phyloP scores from a whole-genome alignment of 306 rosid genomes.

The Ormosia semicastrata region DNA sequence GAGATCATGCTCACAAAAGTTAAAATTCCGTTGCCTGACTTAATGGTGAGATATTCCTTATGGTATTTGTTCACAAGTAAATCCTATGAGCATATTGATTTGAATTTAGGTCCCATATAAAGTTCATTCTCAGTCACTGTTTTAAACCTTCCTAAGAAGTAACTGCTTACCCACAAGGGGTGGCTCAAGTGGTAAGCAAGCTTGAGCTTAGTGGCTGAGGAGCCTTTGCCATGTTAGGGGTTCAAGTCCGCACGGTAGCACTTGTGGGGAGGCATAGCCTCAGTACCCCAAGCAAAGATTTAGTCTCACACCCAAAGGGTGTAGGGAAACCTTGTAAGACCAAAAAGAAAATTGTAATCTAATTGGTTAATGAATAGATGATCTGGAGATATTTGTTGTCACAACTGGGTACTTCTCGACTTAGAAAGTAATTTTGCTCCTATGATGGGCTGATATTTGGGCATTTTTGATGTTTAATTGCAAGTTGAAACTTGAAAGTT shows the following conservation, averaged over 20 bases:
- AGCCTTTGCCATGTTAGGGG: no score
- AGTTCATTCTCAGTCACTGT: neutral
- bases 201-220: no score
- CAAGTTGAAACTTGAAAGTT: neutral
- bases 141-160: neutral
- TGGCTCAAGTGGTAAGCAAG: no score
- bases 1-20: constrained; percentile 99
- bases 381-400: neutral
- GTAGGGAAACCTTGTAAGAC: no score
- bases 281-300: no score
- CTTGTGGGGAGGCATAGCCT: no score
- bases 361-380: neutral
- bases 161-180: neutral
- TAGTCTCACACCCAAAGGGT: no score
- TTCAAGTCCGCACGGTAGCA: no score
- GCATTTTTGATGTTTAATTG: constrained; percentile 5
- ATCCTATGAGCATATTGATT: constrained; percentile 25
- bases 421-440: neutral
- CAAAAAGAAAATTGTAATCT: no score
- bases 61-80: constrained; percentile 1
- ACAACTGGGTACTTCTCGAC: neutral
- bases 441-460: neutral
- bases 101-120: constrained; percentile 16
- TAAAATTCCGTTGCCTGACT: constrained; percentile 87
- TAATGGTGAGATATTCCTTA: constrained; percentile 69